phyloP scores from a whole-genome alignment of 2,329 filamentous ascomycete genomes.

The Diaporthe citri region DNA sequence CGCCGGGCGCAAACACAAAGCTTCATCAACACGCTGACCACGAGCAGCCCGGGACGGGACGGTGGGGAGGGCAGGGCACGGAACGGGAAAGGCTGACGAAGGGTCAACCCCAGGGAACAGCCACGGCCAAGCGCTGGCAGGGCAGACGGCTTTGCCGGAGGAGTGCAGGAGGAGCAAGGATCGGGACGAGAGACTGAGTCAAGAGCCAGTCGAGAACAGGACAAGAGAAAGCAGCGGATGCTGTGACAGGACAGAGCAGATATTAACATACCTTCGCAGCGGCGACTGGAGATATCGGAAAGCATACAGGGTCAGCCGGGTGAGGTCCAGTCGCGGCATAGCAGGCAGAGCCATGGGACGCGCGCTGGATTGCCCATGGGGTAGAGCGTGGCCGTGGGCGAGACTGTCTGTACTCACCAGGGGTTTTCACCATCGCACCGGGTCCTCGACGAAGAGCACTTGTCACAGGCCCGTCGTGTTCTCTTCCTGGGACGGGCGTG shows the following conservation, averaged over 20 bases:
- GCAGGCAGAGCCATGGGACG: not conserved
- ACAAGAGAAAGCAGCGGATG: not conserved
- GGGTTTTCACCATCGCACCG: slow-evolving; percentile 57
- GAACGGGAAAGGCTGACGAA: slow-evolving; percentile 3
- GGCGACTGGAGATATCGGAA: slow-evolving; percentile 47
- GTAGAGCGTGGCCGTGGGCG: no score
- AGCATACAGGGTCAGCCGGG: slow-evolving; percentile 23
- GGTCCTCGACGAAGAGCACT: slow-evolving; percentile 55
- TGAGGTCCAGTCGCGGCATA: not conserved
- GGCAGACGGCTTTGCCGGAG: not conserved
- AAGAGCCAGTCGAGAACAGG: not conserved
- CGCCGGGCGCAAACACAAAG: not conserved
- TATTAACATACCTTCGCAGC: slow-evolving; percentile 51
- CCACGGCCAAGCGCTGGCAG: slow-evolving; percentile 2
- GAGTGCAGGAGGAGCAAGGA: not conserved
- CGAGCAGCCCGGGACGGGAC: not conserved
- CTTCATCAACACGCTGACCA: slow-evolving; percentile 9
- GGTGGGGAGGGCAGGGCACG: not conserved
- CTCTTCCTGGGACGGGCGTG: slow-evolving; percentile 43
- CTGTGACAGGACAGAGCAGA: not conserved
- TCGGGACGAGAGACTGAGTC: not conserved
- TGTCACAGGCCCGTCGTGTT: slow-evolving; percentile 51
- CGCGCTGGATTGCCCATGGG: not conserved
- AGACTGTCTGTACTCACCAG: slow-evolving; percentile 50
- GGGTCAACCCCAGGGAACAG: not conserved